These are phyloP conservation scores for Brassica nigra DNA, from an alignment of 345 rosid genomes.

Conservation along the genomic window DNA sequence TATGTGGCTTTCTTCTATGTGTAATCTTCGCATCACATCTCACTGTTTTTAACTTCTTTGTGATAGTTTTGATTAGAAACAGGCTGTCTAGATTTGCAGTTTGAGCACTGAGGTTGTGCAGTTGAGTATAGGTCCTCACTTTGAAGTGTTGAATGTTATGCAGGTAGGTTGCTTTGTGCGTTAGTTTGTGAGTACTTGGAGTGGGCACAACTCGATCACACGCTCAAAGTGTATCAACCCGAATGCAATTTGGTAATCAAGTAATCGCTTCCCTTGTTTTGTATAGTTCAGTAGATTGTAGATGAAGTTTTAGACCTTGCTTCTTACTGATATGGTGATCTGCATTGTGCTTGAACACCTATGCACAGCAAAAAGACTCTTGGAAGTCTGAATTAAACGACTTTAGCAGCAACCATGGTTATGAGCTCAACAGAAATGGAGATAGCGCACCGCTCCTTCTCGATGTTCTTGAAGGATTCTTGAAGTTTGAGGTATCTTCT, in stretches of 20 bases:
- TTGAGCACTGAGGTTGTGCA: constrained; percentile 1
- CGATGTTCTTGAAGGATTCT: constrained; percentile 94
- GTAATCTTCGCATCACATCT: neutral
- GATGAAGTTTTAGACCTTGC: neutral
- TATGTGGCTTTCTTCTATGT: neutral
- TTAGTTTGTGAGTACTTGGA: constrained; percentile 89
- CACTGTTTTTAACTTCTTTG: neutral
- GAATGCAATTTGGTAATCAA: constrained; percentile 95
- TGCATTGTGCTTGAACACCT: constrained; percentile 3
- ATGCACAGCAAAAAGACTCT: constrained; percentile 75
- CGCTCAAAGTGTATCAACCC: constrained; percentile 87
- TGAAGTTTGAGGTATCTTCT: constrained; percentile 72
- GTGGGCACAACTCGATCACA: constrained; percentile 97
- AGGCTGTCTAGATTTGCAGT: neutral
- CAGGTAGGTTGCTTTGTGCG: constrained; percentile 92
- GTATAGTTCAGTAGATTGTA: neutral
- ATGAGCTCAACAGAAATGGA: constrained; percentile 83
- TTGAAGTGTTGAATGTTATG: constrained; percentile 25
- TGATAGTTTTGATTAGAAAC: neutral
- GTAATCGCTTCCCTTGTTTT: constrained; percentile 30
- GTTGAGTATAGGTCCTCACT: neutral
- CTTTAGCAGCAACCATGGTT: constrained; percentile 83
- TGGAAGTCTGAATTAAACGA: constrained; percentile 93
- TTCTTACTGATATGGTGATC: constrained; percentile 1
- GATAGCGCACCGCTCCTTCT: constrained; percentile 84